Evolutionary conservation across 441 rosid genomes (phyloP), one percentile per base, ranked within the genome.

Genomic region (Macaranga tanarius): DNA sequence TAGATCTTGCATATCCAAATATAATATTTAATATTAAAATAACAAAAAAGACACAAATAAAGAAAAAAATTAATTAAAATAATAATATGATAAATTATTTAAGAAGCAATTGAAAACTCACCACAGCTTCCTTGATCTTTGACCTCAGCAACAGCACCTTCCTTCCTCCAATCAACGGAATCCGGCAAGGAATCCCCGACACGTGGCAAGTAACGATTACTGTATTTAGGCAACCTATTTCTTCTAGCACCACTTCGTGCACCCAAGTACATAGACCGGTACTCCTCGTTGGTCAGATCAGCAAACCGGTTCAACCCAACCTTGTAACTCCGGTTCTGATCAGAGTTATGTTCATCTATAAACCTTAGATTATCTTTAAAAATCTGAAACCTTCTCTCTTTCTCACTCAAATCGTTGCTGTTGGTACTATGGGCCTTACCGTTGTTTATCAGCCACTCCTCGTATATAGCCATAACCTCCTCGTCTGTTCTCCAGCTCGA

Each of bases 101-200:
- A 42, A 44, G 20, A 16, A 55, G 11, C 13, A 16, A 38, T 9
- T 11, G 31, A 74, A 50, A 31, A 77, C 91, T 76, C 42, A 87
- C 93, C 93, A 31, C 98, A 92, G 77, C 90, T 80, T 70, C 97
- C 95, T 74, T 92, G 97, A 77, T 92, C 97, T 85, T 95, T 95
- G 80, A 95, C 94, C 1, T 48, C 86, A 23, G 16, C 85, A 26
- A 95, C 97, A 26, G 96, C 97, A n/a, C 97, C 97, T 70, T 91
- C 64, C 77, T 85, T 76, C 78, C 97, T 92, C 97, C 99, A 92
- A 71, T 92, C 97, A 81, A 95, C 85, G 54, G 81, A 83, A 2
- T 84, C 89, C 57, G 97, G 97, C 75, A 91, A 75, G 58, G 77
- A 68, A 66, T 92, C 99, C 25, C 92, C 91, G 17, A 83, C 82